These are phyloP conservation scores for Cutaneotrichosporon cavernicola DNA, from an alignment of 1,284 basidiomycete species.

Conservation along the genomic window DNA sequence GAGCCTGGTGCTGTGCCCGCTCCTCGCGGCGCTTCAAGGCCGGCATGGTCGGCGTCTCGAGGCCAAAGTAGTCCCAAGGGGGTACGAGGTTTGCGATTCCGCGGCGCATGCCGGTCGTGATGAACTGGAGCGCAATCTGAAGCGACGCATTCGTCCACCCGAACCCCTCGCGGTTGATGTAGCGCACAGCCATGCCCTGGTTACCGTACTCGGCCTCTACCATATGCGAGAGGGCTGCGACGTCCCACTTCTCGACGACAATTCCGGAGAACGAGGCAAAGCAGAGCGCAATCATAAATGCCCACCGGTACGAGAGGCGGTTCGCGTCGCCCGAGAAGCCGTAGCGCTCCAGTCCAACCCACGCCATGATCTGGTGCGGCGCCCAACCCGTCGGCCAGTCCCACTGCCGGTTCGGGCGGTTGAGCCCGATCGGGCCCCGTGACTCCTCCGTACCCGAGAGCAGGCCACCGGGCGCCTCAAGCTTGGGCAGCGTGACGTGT, in stretches of 20 bases:
- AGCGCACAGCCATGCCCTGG: conserved; percentile 95
- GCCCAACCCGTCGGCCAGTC: conserved; percentile 67
- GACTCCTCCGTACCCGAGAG: conserved; percentile 97
- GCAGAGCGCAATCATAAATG: conserved; percentile 73
- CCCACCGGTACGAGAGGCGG: conserved; percentile 88
- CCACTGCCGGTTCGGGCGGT: conserved; percentile 98
- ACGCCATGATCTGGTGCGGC: conserved; percentile 93
- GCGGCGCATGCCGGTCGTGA: conserved; percentile 88
- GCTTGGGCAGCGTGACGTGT: conserved; percentile 85
- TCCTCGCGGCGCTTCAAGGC: conserved; percentile 52
- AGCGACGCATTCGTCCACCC: conserved; percentile 83
- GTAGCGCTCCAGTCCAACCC: conserved; percentile 95
- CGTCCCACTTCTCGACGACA: conserved; percentile 98
- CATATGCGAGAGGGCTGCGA: conserved; percentile 41
- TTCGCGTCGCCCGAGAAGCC: conserved; percentile 92
- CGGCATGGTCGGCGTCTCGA: conserved; percentile 58
- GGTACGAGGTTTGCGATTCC: conserved; percentile 78
- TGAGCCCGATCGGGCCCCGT: conserved; percentile 88
- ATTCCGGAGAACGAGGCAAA: conserved; percentile 92
- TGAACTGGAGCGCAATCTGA: conserved; percentile 91
- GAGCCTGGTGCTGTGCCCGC: conserved; percentile 3
- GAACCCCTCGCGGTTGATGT: conserved; percentile 93
- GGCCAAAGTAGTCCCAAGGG: conserved; percentile 51
- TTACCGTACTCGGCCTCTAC: conserved; percentile 63
- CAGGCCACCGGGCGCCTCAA: conserved; percentile 93